Evolutionary conservation across 2,329 filamentous ascomycete genomes (phyloP).

Genomic region (Nemania abortiva): DNA sequence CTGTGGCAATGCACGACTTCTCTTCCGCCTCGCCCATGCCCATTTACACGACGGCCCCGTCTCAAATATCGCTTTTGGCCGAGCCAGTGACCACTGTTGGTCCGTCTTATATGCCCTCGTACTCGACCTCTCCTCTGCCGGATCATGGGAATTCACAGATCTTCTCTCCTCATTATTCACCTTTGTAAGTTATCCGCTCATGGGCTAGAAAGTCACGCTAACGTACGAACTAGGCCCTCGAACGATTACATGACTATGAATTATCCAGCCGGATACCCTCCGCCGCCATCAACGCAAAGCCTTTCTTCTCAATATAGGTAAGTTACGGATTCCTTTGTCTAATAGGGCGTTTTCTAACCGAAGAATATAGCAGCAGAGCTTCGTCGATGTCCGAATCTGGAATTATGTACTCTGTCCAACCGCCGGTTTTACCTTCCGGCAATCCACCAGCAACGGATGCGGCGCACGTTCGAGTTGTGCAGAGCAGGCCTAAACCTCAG

Average conservation of each 20-base stretch:
- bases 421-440: conserved; percentile 53
- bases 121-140: conserved; percentile 60
- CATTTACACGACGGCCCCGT: conserved; percentile 64
- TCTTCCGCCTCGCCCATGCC: conserved; percentile 59
- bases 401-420: conserved; percentile 60
- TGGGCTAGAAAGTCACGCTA: conserved; percentile 39
- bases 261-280: conserved; percentile 55
- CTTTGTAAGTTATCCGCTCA: conserved; percentile 42
- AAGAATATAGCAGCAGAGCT: conserved; percentile 52
- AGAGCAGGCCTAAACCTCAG: conserved; percentile 88
- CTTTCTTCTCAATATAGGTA: conserved; percentile 58
- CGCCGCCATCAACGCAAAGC: conserved; percentile 47
- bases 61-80: conserved; percentile 64
- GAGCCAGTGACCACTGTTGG: conserved; percentile 61
- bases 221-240: conserved; percentile 41
- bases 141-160: conserved; percentile 54
- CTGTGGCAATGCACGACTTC: conserved; percentile 58
- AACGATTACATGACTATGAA: conserved; percentile 61
- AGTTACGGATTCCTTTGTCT: conserved; percentile 27
- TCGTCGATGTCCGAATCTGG: conserved; percentile 57
- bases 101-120: conserved; percentile 62
- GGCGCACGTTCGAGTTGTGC: conserved; percentile 74
- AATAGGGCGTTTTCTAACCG: conserved; percentile 9
- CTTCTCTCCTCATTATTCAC: conserved; percentile 49
- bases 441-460: conserved; percentile 54